Conservation (phyloP, 2,329 filamentous ascomycete species). For the Moelleriella libera region DNA sequence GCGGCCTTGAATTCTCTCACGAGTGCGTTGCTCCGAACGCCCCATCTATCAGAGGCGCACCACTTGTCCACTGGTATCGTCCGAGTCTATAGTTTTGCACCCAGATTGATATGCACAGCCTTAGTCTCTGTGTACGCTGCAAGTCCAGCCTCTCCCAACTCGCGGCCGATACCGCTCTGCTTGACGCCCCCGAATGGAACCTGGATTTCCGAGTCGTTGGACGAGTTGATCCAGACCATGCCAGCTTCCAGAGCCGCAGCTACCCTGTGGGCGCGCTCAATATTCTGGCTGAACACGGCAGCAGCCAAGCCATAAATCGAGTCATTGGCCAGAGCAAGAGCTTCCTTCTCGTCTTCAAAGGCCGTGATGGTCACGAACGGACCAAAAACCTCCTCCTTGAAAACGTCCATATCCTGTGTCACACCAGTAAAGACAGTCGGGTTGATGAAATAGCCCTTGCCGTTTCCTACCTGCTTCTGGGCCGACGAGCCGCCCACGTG, state of each 20-base stretch:
- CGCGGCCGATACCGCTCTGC: slow-evolving; percentile 32
- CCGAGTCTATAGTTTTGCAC: slow-evolving; percentile 14
- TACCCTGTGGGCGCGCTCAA: slow-evolving; percentile 32
- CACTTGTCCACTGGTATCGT: background rate
- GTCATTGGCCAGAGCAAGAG: slow-evolving; percentile 29
- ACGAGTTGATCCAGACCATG: slow-evolving; percentile 38
- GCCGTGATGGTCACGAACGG: slow-evolving; percentile 26
- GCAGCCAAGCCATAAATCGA: slow-evolving; percentile 47
- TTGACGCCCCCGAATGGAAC: slow-evolving; percentile 33
- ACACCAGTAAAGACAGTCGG: slow-evolving; percentile 31
- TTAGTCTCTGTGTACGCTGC: slow-evolving; percentile 29
- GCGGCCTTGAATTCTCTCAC: too few relatives aligned
- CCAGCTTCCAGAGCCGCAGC: slow-evolving; percentile 46
- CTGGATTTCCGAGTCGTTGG: slow-evolving; percentile 27
- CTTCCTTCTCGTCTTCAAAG: slow-evolving; percentile 28
- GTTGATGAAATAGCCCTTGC: slow-evolving; percentile 31
- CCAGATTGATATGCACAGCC: slow-evolving; percentile 18
- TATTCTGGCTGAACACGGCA: slow-evolving; percentile 46
- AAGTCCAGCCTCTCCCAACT: slow-evolving; percentile 29
- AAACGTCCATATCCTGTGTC: slow-evolving; percentile 25
- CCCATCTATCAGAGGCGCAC: too few relatives aligned
- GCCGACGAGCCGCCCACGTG: slow-evolving; percentile 44
- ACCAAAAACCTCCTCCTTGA: slow-evolving; percentile 31
- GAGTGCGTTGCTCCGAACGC: too few relatives aligned
- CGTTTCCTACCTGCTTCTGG: slow-evolving; percentile 15